These are phyloP conservation scores for Eucalyptus dawsonii DNA, from an alignment of 345 rosid genomes.

Conservation along the genomic window DNA sequence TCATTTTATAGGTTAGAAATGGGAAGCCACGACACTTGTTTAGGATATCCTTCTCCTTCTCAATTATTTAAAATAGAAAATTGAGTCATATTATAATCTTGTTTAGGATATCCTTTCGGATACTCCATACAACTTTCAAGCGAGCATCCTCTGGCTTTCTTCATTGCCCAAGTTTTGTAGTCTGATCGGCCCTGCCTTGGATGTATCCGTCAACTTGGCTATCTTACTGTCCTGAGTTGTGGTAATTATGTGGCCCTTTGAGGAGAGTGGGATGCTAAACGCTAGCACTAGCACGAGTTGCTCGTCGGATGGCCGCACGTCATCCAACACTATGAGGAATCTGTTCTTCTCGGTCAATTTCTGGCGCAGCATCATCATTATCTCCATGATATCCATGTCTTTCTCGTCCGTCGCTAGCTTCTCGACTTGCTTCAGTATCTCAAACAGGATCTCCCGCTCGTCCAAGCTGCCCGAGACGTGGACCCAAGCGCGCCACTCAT, in stretches of 20 bases:
- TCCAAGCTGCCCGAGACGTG: background rate
- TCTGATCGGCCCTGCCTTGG: no score
- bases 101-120: background rate
- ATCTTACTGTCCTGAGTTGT: background rate
- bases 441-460: rapidly evolving
- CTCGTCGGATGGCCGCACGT: background rate
- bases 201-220: no score
- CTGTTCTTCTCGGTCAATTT: background rate
- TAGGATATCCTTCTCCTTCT: no score
- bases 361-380: background rate
- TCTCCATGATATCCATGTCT: rapidly evolving
- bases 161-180: background rate
- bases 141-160: background rate
- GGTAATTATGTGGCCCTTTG: background rate
- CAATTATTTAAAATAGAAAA: no score
- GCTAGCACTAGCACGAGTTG: background rate
- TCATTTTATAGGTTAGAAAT: no score
- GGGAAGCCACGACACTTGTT: background rate
- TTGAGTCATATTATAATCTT: no score
- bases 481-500: slow-evolving; percentile 2
- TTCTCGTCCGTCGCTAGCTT: rapidly evolving
- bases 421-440: background rate
- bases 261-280: no score
- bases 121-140: background rate
- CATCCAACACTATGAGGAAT: slow-evolving; percentile 8